These are phyloP conservation scores for Fusarium metavorans DNA, from an alignment of 2,329 filamentous ascomycete genomes.

Conservation along the genomic window DNA sequence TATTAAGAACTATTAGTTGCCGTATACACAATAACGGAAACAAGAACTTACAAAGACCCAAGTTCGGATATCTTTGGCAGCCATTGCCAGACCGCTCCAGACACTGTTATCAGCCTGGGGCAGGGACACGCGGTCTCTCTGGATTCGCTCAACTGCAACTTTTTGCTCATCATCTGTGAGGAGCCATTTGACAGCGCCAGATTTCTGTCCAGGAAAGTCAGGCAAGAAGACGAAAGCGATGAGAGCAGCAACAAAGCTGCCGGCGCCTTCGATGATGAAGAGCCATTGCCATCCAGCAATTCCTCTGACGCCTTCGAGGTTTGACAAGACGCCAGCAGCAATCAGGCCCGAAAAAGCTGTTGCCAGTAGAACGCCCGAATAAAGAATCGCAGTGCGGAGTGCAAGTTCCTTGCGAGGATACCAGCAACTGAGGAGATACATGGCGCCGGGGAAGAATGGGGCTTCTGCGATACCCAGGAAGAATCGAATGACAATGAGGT, in stretches of 20 bases:
- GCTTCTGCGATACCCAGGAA: conserved; percentile 53
- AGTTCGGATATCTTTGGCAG: conserved; percentile 38
- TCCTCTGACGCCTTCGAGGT: conserved; percentile 55
- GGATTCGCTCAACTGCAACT: conserved; percentile 29
- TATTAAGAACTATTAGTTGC: background rate
- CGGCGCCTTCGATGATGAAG: conserved; percentile 69
- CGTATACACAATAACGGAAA: background rate
- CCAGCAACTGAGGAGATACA: conserved; percentile 38
- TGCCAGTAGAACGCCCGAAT: conserved; percentile 35
- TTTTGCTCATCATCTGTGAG: conserved; percentile 16
- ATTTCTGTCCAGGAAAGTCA: conserved; percentile 31
- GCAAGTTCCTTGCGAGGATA: conserved; percentile 42
- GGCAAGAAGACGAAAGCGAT: conserved; percentile 28
- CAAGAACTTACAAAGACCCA: conserved; percentile 37
- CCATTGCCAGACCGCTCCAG: conserved; percentile 37
- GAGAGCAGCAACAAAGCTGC: conserved; percentile 34
- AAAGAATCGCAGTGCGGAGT: conserved; percentile 39
- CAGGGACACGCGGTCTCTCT: conserved; percentile 37
- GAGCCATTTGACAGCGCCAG: conserved; percentile 14
- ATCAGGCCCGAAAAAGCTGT: conserved; percentile 40
- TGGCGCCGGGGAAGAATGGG: conserved; percentile 41
- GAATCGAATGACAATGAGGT: conserved; percentile 50
- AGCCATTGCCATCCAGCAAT: conserved; percentile 65
- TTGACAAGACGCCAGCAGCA: conserved; percentile 41
- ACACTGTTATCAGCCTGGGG: conserved; percentile 20